These are phyloP conservation scores for Psilocybe cyanescens DNA, from an alignment of 768 basidiomycete genomes.

Conservation along the genomic window DNA sequence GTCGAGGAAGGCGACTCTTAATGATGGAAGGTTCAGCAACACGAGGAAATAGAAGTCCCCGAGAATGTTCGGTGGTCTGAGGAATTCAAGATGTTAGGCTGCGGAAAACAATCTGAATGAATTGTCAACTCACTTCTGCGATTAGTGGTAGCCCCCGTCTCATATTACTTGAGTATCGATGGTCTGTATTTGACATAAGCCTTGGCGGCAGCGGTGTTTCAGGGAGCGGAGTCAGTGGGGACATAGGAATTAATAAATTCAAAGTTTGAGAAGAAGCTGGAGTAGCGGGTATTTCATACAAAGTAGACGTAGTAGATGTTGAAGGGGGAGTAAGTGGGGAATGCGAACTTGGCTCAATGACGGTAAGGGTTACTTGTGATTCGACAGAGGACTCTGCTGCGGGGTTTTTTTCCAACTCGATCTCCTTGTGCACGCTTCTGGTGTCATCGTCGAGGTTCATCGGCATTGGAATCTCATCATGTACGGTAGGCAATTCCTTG, in stretches of 20 bases:
- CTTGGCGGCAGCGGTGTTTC: slow-evolving; percentile 43
- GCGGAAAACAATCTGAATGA: background rate
- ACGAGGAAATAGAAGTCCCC: slow-evolving; percentile 17
- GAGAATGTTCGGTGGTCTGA: slow-evolving; percentile 1
- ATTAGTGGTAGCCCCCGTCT: slow-evolving; percentile 27
- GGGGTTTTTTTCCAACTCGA: slow-evolving; percentile 24
- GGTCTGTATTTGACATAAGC: slow-evolving; percentile 14
- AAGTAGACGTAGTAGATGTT: background rate
- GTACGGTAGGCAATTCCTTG: slow-evolving; percentile 26
- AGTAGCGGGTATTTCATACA: slow-evolving; percentile 18
- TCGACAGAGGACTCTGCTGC: slow-evolving; percentile 6
- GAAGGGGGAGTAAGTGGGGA: slow-evolving; percentile 3
- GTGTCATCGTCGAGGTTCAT: slow-evolving; percentile 24
- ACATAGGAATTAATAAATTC: slow-evolving; percentile 27
- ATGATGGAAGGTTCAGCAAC: slow-evolving; percentile 15
- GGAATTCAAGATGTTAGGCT: background rate
- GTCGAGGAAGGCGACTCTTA: slow-evolving; percentile 39
- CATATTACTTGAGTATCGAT: slow-evolving; percentile 21
- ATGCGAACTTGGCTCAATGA: slow-evolving; percentile 5
- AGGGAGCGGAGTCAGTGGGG: slow-evolving; percentile 54
- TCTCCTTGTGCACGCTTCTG: slow-evolving; percentile 25
- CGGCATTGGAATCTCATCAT: slow-evolving; percentile 26
- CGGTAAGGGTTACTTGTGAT: background rate
- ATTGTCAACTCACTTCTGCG: slow-evolving; percentile 26
- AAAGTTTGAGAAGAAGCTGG: slow-evolving; percentile 20